A percentile compares a stretch with the other conserved stretches of the same genome.
phyloP scores from a whole-genome alignment of 2,329 filamentous ascomycete species.

The Rhytidhysteron rufulum region DNA sequence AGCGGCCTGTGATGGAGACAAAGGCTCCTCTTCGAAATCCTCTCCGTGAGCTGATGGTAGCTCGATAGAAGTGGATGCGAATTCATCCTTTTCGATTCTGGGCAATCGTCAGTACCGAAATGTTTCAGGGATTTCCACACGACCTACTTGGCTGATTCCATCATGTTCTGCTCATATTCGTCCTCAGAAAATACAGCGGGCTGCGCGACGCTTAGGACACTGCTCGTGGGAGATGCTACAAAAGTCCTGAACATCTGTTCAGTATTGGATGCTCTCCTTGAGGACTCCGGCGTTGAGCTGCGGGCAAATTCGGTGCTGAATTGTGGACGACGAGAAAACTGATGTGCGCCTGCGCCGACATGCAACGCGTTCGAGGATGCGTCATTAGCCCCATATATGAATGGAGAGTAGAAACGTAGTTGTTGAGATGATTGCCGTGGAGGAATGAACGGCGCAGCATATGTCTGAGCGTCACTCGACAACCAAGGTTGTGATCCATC shows the following conservation, averaged over 20 bases:
- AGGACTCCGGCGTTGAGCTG: conserved; percentile 25
- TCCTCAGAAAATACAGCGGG: conserved; percentile 3
- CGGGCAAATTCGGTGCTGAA: conserved; percentile 18
- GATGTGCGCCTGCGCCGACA: conserved; percentile 13
- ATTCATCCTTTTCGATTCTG: conserved; percentile 27
- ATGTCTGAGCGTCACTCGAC: conserved; percentile 19
- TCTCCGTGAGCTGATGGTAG: conserved; percentile 25
- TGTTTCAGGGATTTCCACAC: neutral
- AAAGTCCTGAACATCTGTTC: conserved; percentile 16
- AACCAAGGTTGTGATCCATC: conserved; percentile 21
- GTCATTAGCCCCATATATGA: conserved; percentile 16
- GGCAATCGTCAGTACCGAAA: neutral
- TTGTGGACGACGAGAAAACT: conserved; percentile 16
- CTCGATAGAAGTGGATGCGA: conserved; percentile 16
- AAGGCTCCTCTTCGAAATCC: conserved; percentile 17
- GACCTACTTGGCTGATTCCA: conserved; percentile 16
- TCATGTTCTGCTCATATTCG: conserved; percentile 21
- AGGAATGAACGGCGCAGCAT: conserved; percentile 17
- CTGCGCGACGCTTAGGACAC: conserved; percentile 13
- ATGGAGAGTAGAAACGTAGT: neutral
- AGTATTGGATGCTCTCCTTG: conserved; percentile 19
- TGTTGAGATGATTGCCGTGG: conserved; percentile 1
- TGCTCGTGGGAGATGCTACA: conserved; percentile 26
- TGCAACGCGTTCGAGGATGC: conserved; percentile 23
- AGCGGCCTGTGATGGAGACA: conserved; percentile 24